Percentiles rank a stretch among this genome's conserved stretches.
These are phyloP conservation scores for Albatrellus ellisii DNA, from an alignment of 768 basidiomycete species.

Conservation along the genomic window DNA sequence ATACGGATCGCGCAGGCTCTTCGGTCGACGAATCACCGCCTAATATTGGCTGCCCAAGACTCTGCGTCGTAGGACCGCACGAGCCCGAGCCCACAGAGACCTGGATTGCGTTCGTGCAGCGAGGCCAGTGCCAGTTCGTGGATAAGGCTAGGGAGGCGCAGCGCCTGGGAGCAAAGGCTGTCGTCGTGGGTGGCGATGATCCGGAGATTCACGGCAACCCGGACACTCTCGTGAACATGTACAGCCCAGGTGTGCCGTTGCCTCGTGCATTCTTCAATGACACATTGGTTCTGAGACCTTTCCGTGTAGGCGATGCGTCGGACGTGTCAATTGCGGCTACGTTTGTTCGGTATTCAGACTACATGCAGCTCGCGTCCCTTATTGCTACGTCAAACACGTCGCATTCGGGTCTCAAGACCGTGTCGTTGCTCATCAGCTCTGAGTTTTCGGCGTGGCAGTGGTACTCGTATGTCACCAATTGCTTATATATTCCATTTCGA, in stretches of 20 bases:
- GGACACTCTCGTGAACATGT: conserved; percentile 82
- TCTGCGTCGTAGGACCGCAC: conserved; percentile 44
- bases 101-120: conserved; percentile 87
- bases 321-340: conserved; percentile 78
- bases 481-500: conserved; percentile 2
- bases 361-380: conserved; percentile 51
- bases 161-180: conserved; percentile 64
- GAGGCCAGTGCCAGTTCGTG: conserved; percentile 84
- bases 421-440: conserved; percentile 64
- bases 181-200: conserved; percentile 84
- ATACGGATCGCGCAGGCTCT: neutral
- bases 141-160: conserved; percentile 53
- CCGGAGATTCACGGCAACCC: conserved; percentile 52
- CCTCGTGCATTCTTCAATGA: conserved; percentile 1
- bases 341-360: conserved; percentile 81
- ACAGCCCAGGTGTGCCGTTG: conserved; percentile 58
- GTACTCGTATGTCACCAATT: conserved; percentile 56
- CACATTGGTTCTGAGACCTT: too few relatives aligned
- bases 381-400: conserved; percentile 67
- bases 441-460: conserved; percentile 84
- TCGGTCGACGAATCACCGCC: neutral
- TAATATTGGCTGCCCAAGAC: conserved; percentile 55
- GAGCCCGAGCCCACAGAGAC: conserved; percentile 49
- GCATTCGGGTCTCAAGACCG: conserved; percentile 61
- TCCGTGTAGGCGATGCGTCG: conserved; percentile 57